These are phyloP conservation scores for Saccharomyces uvarum DNA, from an alignment of 1,139 yeast genomes.

Conservation along the genomic window DNA sequence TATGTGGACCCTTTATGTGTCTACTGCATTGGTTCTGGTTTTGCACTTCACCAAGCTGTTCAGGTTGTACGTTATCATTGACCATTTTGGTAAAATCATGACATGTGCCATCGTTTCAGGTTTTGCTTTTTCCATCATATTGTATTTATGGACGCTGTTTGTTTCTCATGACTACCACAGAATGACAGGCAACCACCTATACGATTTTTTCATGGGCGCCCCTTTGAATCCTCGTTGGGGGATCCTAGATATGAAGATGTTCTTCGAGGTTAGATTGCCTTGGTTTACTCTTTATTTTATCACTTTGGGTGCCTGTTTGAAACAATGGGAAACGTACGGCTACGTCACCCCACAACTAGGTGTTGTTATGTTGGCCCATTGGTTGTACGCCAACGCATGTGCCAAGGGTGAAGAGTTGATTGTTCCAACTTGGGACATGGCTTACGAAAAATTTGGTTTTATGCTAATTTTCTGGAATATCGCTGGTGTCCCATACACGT, in stretches of 20 bases:
- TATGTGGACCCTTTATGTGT: conserved; percentile 68
- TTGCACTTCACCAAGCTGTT: conserved; percentile 71
- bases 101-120: conserved; percentile 82
- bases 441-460: conserved; percentile 95
- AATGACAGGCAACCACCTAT: conserved; percentile 84
- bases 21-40: conserved; percentile 48
- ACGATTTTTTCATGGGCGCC: conserved; percentile 95
- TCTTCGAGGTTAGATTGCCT: conserved; percentile 92
- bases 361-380: conserved; percentile 73
- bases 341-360: conserved; percentile 67
- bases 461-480: conserved; percentile 98
- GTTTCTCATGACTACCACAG: conserved; percentile 72
- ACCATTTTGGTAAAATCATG: conserved; percentile 86
- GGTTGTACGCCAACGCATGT: conserved; percentile 94
- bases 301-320: conserved; percentile 63
- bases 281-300: conserved; percentile 87
- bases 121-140: conserved; percentile 48
- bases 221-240: conserved; percentile 95
- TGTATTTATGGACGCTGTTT: conserved; percentile 58
- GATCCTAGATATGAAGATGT: conserved; percentile 86
- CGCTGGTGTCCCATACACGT: conserved; percentile 97
- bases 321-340: conserved; percentile 79
- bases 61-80: conserved; percentile 65
- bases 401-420: conserved; percentile 95
- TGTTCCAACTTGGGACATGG: conserved; percentile 99